Evolutionary conservation across 2,329 filamentous ascomycete species (phyloP).

Genomic region (Helicocarpus griseus): DNA sequence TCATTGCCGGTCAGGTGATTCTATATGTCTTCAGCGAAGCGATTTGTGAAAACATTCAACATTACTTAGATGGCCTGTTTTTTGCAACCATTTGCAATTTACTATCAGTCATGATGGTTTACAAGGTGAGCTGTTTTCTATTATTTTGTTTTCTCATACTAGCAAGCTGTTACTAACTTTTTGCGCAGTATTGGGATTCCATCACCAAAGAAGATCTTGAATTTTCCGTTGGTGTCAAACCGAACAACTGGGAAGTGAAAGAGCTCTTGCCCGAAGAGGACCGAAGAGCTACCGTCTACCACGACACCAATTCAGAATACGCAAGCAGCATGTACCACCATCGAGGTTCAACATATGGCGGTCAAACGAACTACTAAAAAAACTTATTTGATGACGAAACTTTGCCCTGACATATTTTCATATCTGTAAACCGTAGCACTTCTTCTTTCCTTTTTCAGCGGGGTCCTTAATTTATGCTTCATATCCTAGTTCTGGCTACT

Average conservation of each 20-base stretch:
- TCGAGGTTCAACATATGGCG: constrained; percentile 26
- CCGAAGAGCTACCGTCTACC: constrained; percentile 61
- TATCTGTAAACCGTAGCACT: not conserved
- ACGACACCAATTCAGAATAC: constrained; percentile 44
- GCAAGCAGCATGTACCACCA: constrained; percentile 36
- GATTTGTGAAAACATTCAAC: constrained; percentile 75
- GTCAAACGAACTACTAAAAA: constrained; percentile 25
- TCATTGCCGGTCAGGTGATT: constrained; percentile 83
- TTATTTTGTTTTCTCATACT: not conserved
- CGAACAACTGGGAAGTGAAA: constrained; percentile 98
- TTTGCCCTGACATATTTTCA: not conserved
- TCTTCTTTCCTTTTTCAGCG: not conserved
- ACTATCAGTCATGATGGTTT: constrained; percentile 97
- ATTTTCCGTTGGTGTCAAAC: constrained; percentile 89
- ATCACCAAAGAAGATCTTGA: constrained; percentile 98
- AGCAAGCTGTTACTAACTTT: constrained; percentile 20
- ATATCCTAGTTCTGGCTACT: not conserved
- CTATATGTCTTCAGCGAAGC: constrained; percentile 80
- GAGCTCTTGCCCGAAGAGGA: constrained; percentile 77
- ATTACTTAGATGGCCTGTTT: constrained; percentile 91
- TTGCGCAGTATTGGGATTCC: constrained; percentile 87
- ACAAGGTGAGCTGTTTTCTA: constrained; percentile 58
- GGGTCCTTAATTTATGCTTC: not conserved
- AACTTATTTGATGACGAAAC: not conserved
- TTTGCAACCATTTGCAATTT: constrained; percentile 91